These are phyloP conservation scores for Abelmoschus esculentus DNA, from an alignment of 345 rosid genomes.

Conservation along the genomic window DNA sequence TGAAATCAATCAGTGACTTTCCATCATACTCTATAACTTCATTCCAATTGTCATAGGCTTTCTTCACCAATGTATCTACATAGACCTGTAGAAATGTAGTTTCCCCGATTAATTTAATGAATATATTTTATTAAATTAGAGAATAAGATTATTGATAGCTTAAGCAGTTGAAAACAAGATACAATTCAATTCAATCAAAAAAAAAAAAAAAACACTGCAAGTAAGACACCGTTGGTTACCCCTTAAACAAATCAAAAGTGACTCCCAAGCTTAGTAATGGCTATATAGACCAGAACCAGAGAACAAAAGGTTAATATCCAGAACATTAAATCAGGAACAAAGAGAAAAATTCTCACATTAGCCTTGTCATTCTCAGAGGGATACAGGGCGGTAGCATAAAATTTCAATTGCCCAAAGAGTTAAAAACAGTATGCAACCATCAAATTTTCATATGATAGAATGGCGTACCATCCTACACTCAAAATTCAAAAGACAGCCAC, in stretches of 20 bases:
- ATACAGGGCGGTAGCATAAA: background rate
- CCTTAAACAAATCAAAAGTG: background rate
- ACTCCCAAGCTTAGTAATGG: background rate
- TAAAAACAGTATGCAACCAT: background rate
- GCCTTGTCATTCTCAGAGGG: background rate
- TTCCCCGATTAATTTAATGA: constrained; percentile 1
- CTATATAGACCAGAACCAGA: background rate
- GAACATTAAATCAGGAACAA: background rate
- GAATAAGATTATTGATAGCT: background rate
- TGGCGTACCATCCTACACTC: background rate
- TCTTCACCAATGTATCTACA: constrained; percentile 80
- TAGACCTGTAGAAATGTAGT: constrained; percentile 44
- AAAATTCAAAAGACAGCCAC: background rate
- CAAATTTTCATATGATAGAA: background rate
- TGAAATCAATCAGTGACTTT: constrained; percentile 57
- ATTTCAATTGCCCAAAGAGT: background rate
- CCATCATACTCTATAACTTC: constrained; percentile 85
- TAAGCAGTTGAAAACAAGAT: background rate
- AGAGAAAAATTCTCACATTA: background rate
- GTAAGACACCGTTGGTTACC: background rate
- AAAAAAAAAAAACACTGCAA: background rate
- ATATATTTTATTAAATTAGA: background rate
- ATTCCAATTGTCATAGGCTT: constrained; percentile 92
- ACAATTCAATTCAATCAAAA: background rate
- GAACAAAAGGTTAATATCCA: background rate